These are phyloP conservation scores for Aspergillus fijiensis DNA, from an alignment of 2,329 filamentous ascomycete species.

Conservation along the genomic window DNA sequence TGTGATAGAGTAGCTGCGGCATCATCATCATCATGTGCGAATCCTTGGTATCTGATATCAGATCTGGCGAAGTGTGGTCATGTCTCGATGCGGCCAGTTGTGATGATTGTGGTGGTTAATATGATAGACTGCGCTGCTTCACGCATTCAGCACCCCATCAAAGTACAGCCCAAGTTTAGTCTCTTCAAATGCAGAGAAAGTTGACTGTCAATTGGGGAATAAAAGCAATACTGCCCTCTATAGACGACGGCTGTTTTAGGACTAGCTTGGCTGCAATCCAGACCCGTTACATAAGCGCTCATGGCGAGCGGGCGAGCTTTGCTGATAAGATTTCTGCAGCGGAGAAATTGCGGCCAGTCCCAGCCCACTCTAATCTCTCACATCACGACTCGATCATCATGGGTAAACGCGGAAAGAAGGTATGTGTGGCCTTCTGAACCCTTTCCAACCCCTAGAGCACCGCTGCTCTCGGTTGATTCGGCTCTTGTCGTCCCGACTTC, in stretches of 20 bases:
- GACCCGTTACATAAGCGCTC: neutral
- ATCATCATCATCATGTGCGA: too few relatives aligned
- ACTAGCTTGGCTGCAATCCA: neutral
- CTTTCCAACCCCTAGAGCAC: neutral
- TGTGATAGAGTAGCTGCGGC: too few relatives aligned
- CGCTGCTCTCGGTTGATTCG: neutral
- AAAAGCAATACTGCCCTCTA: too few relatives aligned
- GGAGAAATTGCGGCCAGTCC: conserved; percentile 7
- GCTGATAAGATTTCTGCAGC: conserved; percentile 8
- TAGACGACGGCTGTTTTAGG: neutral
- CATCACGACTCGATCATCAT: conserved; percentile 1
- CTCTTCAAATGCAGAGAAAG: too few relatives aligned
- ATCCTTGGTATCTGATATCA: too few relatives aligned
- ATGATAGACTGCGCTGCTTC: too few relatives aligned
- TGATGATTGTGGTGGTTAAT: too few relatives aligned
- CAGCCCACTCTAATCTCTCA: neutral
- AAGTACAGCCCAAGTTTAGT: too few relatives aligned
- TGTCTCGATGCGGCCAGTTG: too few relatives aligned
- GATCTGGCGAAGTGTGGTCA: too few relatives aligned
- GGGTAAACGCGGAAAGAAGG: conserved; percentile 9
- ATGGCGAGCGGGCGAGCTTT: neutral
- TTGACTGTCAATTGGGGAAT: too few relatives aligned
- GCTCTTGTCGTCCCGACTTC: neutral
- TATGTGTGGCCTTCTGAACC: neutral
- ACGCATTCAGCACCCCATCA: too few relatives aligned